phyloP scores from a whole-genome alignment of 441 rosid species.

The Hypseocharis bilobata region DNA sequence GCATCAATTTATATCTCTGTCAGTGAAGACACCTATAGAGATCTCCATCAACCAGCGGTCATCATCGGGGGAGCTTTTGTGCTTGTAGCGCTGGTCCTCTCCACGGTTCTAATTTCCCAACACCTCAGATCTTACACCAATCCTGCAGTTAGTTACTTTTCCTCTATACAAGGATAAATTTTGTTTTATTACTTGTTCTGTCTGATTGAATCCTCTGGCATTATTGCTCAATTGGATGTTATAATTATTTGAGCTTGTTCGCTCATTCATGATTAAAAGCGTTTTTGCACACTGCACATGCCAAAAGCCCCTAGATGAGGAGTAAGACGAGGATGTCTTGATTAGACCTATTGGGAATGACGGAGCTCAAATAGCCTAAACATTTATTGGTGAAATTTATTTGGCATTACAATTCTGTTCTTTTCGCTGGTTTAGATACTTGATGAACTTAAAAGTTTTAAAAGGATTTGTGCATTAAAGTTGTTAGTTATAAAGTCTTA shows the following conservation, averaged over 20 bases:
- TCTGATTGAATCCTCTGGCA: background rate
- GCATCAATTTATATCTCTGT: constrained; percentile 5
- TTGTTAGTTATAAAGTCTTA: background rate
- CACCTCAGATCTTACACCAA: constrained; percentile 83
- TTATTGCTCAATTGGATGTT: background rate
- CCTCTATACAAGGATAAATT: background rate
- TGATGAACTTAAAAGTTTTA: background rate
- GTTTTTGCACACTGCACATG: too few species aligned
- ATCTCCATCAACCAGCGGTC: constrained; percentile 49
- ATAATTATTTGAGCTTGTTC: background rate
- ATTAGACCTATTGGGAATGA: background rate
- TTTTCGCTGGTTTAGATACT: background rate
- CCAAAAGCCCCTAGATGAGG: too few species aligned
- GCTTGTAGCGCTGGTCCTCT: constrained; percentile 42
- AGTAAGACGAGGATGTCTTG: background rate
- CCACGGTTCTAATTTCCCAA: constrained; percentile 44
- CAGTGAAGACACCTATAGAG: constrained; percentile 26
- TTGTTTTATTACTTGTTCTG: background rate
- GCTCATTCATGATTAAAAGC: background rate
- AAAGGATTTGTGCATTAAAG: background rate
- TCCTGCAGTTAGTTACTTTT: constrained; percentile 44
- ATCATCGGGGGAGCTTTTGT: constrained; percentile 61
- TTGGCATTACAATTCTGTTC: background rate
- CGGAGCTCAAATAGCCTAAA: background rate
- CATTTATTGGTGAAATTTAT: background rate